A percentile compares a stretch with the other conserved stretches of the same genome.
Evolutionary conservation across 164 flowering plant species (phyloP).

Genomic region (Saururus chinensis): DNA sequence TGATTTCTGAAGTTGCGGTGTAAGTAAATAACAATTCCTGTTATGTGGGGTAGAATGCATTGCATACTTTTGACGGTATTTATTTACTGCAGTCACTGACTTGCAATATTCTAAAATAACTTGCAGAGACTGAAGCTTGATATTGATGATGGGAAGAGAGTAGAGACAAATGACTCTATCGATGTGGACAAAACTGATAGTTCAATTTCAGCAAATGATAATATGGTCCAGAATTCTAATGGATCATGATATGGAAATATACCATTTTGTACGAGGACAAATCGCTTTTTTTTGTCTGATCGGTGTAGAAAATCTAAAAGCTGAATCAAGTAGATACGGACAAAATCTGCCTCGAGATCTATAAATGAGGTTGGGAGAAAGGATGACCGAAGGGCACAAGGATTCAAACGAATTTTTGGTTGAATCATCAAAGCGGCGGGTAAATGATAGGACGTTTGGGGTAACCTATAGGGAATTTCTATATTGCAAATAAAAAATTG

Average conservation of each 20-base stretch:
- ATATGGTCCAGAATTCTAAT: constrained; percentile 18
- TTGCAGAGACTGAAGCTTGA: constrained; percentile 40
- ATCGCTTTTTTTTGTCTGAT: no score
- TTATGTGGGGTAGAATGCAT: not conserved
- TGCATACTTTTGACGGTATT: not conserved
- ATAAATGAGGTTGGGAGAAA: no score
- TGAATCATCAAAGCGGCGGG: no score
- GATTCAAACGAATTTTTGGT: no score
- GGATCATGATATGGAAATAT: not conserved
- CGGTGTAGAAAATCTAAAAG: no score
- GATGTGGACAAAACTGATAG: constrained; percentile 16
- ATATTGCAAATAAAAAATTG: no score
- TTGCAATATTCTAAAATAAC: not conserved
- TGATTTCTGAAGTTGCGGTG: not conserved
- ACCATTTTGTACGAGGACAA: not conserved
- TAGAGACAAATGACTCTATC: constrained; percentile 11
- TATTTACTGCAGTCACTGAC: not conserved
- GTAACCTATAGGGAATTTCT: no score
- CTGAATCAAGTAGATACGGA: no score
- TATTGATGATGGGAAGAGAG: constrained; percentile 10
- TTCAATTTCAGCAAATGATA: constrained; percentile 8
- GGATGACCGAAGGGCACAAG: no score
- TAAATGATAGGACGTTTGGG: no score
- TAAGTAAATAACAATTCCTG: not conserved
- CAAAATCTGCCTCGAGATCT: no score